Evolutionary conservation across 164 flowering plant genomes (phyloP), one percentile per base, ranked within the genome.

Genomic region (Malania oleifera): DNA sequence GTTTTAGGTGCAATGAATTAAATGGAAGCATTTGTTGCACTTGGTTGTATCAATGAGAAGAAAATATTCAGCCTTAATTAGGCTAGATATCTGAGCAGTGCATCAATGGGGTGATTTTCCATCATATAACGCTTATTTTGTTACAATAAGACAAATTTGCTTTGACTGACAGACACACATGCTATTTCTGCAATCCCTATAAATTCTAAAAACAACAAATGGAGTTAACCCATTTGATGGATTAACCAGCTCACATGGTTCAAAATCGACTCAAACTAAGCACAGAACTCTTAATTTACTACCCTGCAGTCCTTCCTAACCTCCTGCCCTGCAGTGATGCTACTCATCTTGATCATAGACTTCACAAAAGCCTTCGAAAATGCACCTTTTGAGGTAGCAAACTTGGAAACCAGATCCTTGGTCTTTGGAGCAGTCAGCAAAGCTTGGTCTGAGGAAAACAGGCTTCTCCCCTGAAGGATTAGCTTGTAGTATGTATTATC

Each of bases 311-410:
- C 59, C 64, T 67, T 76, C 66, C 86, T 68, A 14, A 81, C 57
- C 67, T 81, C 80, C 34, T 73, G 75, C 9, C 83, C 83, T 12
- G 83, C 83, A 5, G 63, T 75, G 53, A 82, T 60, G 79, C 86
- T 79, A 46, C 86, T 77, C 82, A 82, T 67, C 66, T 82, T 82
- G 56, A 67, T 74, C 72, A 80, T 74, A 12, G 84, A 78, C 26
- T 72, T 70, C 0, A 64, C 76, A 66, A 82, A 80, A 11, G 77
- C 83, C 8, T 59, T 46, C 17, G 26, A 22, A 59, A 82, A 82
- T 44, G 75, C 59, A 8, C 61, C 41, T 48, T 77, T 53, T 24
- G 83, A 77, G 52, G 31, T 64, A 0, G 82, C 80, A 64, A 62
- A 80, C 66, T 77, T 70, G 6, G 43, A 51, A 34, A 82, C 80